phyloP scores from a whole-genome alignment of 345 rosid species.

The Pistacia integerrima region DNA sequence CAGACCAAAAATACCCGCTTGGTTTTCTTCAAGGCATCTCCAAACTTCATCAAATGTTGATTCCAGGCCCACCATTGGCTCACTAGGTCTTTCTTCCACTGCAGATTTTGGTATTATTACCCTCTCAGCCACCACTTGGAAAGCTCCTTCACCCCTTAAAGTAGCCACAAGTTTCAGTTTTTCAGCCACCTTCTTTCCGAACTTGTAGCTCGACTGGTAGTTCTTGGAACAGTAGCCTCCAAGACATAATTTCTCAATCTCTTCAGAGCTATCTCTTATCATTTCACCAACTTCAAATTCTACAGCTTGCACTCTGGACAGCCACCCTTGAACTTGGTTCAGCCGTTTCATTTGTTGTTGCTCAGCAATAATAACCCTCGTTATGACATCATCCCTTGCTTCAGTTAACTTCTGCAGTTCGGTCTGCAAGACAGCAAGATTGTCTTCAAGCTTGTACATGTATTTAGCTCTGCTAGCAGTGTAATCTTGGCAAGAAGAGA shows the following conservation, averaged over 20 bases:
- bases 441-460: background rate
- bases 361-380: constrained; percentile 1
- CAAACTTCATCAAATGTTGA: constrained; percentile 4
- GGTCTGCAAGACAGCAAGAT: background rate
- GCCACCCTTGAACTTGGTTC: constrained; percentile 6
- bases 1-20: constrained; percentile 7
- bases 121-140: constrained; percentile 3
- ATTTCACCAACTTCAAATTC: background rate
- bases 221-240: constrained; percentile 1
- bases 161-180: background rate
- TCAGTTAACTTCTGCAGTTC: background rate
- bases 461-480: background rate
- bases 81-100: constrained; percentile 14
- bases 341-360: background rate
- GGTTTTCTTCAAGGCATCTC: constrained; percentile 1
- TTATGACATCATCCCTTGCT: background rate
- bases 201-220: constrained; percentile 10
- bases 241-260: constrained; percentile 4
- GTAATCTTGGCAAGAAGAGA: background rate
- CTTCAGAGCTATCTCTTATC: background rate
- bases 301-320: constrained; percentile 4
- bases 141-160: background rate
- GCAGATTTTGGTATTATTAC: background rate
- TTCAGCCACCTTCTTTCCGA: background rate
- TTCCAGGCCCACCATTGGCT: background rate